Conservation (phyloP, 257 asterid genomes). For the Fraxinus cuspidata region DNA sequence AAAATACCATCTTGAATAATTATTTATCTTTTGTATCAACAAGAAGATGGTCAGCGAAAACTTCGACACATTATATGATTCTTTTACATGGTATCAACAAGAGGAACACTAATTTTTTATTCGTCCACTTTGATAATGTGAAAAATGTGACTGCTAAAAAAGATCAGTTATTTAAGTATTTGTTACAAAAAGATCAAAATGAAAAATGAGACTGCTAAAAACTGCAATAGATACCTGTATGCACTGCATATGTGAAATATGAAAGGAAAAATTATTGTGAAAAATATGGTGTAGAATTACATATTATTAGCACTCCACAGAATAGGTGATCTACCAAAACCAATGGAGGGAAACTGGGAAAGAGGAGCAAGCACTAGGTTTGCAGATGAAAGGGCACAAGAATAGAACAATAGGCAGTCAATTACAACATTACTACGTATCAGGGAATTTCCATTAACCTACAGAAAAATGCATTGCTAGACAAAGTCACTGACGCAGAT, state of each 20-base stretch:
- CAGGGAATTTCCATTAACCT: slow-evolving; percentile 8
- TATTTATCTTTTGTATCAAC: neutral
- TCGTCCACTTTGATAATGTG: slow-evolving; percentile 2
- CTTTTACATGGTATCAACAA: neutral
- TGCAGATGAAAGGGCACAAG: slow-evolving; percentile 3
- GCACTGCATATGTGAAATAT: slow-evolving; percentile 10
- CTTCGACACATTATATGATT: neutral
- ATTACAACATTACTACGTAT: neutral
- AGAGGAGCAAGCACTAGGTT: slow-evolving; percentile 5
- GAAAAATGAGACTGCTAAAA: slow-evolving; percentile 5
- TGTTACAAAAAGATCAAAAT: neutral
- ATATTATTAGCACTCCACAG: slow-evolving; percentile 4
- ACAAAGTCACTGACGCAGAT: neutral
- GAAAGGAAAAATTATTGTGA: neutral
- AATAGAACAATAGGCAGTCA: slow-evolving; percentile 18
- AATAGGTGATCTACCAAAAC: slow-evolving; percentile 6
- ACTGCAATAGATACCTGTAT: slow-evolving; percentile 1
- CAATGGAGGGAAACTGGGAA: neutral
- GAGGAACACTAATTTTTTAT: slow-evolving; percentile 1
- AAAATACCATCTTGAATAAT: slow-evolving; percentile 12
- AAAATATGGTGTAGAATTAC: neutral
- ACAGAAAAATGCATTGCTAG: slow-evolving; percentile 12
- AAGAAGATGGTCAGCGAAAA: neutral
- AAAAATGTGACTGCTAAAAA: neutral
- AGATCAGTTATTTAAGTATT: slow-evolving; percentile 3